These are phyloP conservation scores for Colletotrichum endophyticum DNA, from an alignment of 2,329 filamentous ascomycete genomes.

Conservation along the genomic window DNA sequence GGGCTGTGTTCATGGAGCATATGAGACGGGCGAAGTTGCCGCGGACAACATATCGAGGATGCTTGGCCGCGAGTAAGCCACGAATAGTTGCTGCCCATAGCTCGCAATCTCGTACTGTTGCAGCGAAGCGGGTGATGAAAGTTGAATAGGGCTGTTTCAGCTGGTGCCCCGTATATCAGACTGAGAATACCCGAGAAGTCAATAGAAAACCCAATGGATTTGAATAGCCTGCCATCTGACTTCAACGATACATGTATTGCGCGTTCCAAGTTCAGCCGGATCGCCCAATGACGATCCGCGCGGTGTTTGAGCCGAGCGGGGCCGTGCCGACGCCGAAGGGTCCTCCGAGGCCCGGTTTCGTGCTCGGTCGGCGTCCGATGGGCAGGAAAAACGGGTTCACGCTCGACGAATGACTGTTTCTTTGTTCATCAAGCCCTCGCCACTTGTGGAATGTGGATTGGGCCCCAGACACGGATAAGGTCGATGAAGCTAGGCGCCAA, in stretches of 20 bases:
- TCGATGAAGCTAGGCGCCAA: neutral
- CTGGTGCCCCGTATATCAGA: neutral
- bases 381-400: neutral
- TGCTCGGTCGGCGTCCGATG: neutral
- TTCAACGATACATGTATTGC: neutral
- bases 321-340: neutral
- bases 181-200: neutral
- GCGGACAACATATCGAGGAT: neutral
- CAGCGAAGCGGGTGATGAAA: neutral
- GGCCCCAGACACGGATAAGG: neutral
- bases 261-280: conserved; percentile 1
- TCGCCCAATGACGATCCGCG: neutral
- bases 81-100: neutral
- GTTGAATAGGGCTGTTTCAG: neutral
- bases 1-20: neutral
- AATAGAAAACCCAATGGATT: neutral
- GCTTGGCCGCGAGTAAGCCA: neutral
- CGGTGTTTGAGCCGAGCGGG: neutral
- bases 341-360: neutral
- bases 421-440: too few species aligned
- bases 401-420: neutral
- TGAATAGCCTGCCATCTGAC: neutral
- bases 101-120: neutral
- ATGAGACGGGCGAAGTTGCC: neutral
- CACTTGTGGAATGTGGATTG: neutral